Percentiles rank a stretch among this genome's conserved stretches.
Conservation (phyloP, 2,329 filamentous ascomycete genomes). For the Dactylellina sp. region DNA sequence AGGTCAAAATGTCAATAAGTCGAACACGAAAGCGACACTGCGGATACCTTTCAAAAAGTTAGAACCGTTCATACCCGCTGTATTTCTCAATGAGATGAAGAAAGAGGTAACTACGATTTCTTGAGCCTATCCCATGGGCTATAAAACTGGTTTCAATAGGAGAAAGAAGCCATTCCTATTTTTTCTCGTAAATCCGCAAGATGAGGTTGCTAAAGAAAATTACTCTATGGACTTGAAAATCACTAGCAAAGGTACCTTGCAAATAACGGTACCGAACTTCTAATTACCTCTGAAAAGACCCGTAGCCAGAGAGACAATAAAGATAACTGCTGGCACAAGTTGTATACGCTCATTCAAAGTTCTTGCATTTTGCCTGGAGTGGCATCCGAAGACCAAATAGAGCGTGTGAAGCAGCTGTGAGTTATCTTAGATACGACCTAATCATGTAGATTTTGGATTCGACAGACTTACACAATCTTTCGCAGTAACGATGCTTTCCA, state of each 20-base stretch:
- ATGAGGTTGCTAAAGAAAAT: too few species aligned
- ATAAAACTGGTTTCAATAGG: too few species aligned
- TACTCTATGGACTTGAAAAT: neutral
- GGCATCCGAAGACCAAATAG: slow-evolving; percentile 13
- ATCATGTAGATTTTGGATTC: neutral
- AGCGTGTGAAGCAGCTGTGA: slow-evolving; percentile 41
- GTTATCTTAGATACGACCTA: neutral
- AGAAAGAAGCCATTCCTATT: too few species aligned
- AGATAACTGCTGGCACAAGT: slow-evolving; percentile 34
- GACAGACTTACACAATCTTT: neutral
- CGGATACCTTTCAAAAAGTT: slow-evolving; percentile 32
- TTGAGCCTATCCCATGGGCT: too few species aligned
- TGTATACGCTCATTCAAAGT: slow-evolving; percentile 10
- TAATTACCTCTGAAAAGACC: slow-evolving; percentile 33
- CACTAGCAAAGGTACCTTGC: slow-evolving; percentile 26
- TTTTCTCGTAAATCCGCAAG: too few species aligned
- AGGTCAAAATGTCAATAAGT: slow-evolving; percentile 52
- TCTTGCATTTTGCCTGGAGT: slow-evolving; percentile 12
- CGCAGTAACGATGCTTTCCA: neutral
- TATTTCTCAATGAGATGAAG: slow-evolving; percentile 35
- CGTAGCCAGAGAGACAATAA: slow-evolving; percentile 36
- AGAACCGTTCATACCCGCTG: slow-evolving; percentile 14
- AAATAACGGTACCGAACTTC: slow-evolving; percentile 17
- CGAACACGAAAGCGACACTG: slow-evolving; percentile 42
- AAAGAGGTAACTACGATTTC: slow-evolving; percentile 20